Evolutionary conservation across 495 filamentous ascomycete genomes (phyloP), one percentile per base, ranked within the genome.

Genomic region (Lepraria neglecta): DNA sequence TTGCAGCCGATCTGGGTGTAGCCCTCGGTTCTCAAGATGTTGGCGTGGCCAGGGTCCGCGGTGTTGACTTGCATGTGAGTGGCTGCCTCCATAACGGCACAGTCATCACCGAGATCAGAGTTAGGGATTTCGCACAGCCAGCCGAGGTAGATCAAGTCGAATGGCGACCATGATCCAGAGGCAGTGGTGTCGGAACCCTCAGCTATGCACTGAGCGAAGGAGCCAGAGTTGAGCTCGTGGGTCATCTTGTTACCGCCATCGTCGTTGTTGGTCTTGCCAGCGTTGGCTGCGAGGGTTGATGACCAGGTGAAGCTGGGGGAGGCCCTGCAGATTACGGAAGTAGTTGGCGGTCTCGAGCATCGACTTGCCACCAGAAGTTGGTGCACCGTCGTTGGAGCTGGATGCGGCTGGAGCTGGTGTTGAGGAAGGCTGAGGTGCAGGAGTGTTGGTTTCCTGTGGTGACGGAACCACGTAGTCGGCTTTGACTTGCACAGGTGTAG

Each of bases 121-220:
- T 43, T 30, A 11, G 54, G 47, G 7, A 63, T 66, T 21, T 66
- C 43, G 43, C 64, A 66, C 33, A 66, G 19, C 64, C 64, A 66
- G 52, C 59, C 64, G 40, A 63, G 53, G 40, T 51, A 63, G 44
- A 48, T 27, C 43, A 63, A 15, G 14, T 62, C 59, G 19, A 56
- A 48, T 27, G 46, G 59, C 1, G 42, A 28, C 50, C 54, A 24
- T 35, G 43, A 27, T 43, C 53, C 35, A 38, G 52, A 21, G 42
- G 30, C 24, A 28, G 28, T 47, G 33, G 7, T 47, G 50, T 45
- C 21, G 6, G 19, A 14, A 44, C 44, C 57, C 14, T 62, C 35
- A 12, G 64, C 64, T 14, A 66, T 66, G 56, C 60, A 62, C 60
- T 66, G 64, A 33, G 42, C 64, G 11, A 50, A 48, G 9, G 64